phyloP scores from a whole-genome alignment of 2,329 filamentous ascomycete species.

The Alternaria longipes region DNA sequence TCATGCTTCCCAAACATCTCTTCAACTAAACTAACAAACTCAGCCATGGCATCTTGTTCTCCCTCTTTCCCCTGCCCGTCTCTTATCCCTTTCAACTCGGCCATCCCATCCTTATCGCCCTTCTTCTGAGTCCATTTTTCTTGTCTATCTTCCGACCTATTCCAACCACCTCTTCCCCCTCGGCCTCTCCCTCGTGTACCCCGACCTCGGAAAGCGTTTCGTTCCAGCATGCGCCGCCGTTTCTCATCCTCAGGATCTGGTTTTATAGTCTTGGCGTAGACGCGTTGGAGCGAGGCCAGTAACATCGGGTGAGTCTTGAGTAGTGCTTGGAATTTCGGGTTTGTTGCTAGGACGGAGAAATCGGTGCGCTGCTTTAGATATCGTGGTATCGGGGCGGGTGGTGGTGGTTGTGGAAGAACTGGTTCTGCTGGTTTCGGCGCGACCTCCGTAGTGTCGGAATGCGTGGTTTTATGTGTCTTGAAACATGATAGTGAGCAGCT shows the following conservation, averaged over 20 bases:
- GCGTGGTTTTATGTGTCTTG: constrained; percentile 42
- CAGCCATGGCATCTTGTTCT: constrained; percentile 52
- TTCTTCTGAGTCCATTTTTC: constrained; percentile 43
- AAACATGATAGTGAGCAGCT: constrained; percentile 48
- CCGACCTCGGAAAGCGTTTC: constrained; percentile 28
- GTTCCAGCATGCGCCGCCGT: constrained; percentile 21
- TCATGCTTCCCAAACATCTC: constrained; percentile 31
- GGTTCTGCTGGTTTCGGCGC: constrained; percentile 9
- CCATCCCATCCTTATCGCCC: constrained; percentile 43
- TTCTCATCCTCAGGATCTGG: constrained; percentile 40
- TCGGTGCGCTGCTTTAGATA: constrained; percentile 44
- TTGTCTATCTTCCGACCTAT: constrained; percentile 13
- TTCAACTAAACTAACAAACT: constrained; percentile 49
- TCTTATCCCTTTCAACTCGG: constrained; percentile 36
- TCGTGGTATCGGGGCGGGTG: constrained; percentile 40
- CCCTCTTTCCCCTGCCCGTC: constrained; percentile 40
- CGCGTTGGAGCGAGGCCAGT: constrained; percentile 39
- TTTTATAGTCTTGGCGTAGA: constrained; percentile 47
- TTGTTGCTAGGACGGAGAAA: constrained; percentile 43
- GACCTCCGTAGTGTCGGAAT: constrained; percentile 17
- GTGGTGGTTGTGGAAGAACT: constrained; percentile 36
- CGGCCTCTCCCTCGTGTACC: constrained; percentile 27
- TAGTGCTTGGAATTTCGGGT: constrained; percentile 37
- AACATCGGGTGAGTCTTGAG: constrained; percentile 39
- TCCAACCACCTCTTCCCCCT: constrained; percentile 27